These are phyloP conservation scores for Coleophoma eucalyptorum DNA, from an alignment of 2,329 filamentous ascomycete species.

Conservation along the genomic window DNA sequence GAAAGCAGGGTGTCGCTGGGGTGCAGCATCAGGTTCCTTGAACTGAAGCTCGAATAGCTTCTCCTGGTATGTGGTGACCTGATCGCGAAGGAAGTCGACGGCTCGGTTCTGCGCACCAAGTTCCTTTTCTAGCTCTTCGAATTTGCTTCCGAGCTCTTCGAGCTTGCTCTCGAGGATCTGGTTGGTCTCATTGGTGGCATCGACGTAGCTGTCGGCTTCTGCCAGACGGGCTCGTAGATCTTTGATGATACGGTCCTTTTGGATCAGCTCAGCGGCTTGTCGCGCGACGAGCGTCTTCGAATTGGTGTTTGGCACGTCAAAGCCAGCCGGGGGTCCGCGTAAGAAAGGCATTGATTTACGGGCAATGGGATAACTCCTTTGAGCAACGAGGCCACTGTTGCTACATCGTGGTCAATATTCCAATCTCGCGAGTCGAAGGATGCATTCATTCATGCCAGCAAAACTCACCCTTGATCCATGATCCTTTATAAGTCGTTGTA, in stretches of 20 bases:
- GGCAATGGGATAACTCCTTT: not conserved
- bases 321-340: not conserved
- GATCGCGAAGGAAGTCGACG: not conserved
- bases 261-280: not conserved
- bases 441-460: not conserved
- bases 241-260: not conserved
- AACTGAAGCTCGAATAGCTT: slow-evolving; percentile 1
- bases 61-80: not conserved
- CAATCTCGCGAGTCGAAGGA: not conserved
- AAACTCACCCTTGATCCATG: not conserved
- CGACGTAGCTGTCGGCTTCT: not conserved
- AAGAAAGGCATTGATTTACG: slow-evolving; percentile 1
- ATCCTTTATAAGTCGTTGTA: too few species aligned
- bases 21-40: not conserved
- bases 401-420: not conserved
- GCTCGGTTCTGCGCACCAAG: not conserved
- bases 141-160: not conserved
- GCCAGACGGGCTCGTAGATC: not conserved
- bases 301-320: not conserved
- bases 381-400: not conserved
- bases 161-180: not conserved
- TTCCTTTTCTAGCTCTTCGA: slow-evolving; percentile 1
- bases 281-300: not conserved
- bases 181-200: not conserved
- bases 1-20: not conserved